phyloP scores from a whole-genome alignment of 768 basidiomycete genomes.

The Erythrobasidium yunnanense region DNA sequence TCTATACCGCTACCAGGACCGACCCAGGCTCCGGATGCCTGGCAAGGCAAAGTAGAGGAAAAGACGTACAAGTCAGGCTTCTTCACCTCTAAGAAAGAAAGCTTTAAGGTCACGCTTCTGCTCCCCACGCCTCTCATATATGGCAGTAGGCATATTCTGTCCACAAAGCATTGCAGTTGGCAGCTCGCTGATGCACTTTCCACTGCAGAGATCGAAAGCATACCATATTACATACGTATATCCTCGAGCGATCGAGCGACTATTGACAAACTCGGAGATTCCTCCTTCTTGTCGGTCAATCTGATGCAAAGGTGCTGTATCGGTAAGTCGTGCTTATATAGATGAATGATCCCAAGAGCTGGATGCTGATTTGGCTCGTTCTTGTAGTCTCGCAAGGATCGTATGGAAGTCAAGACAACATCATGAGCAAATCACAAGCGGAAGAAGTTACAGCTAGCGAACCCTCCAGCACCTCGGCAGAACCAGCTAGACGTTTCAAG shows the following conservation, averaged over 20 bases:
- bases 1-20: not conserved
- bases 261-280: conserved; percentile 7
- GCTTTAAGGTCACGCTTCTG: not conserved
- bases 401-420: not conserved
- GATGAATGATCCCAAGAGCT: not conserved
- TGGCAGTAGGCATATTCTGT: conserved; percentile 4
- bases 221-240: conserved; percentile 6
- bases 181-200: not conserved
- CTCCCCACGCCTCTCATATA: conserved; percentile 8
- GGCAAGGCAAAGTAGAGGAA: conserved; percentile 17
- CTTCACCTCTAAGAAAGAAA: conserved; percentile 3
- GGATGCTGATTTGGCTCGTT: not conserved
- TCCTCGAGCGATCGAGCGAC: not conserved
- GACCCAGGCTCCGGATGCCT: conserved; percentile 12
- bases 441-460: not conserved
- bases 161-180: not conserved
- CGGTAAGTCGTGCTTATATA: conserved; percentile 3
- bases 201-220: conserved; percentile 1
- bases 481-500: not conserved
- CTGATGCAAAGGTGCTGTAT: conserved; percentile 2
- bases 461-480: not conserved
- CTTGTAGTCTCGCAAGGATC: conserved; percentile 21
- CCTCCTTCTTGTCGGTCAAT: not conserved
- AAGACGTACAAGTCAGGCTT: conserved; percentile 2
- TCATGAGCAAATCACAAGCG: not conserved